Conservation (phyloP, 2,329 filamentous ascomycete species). For the Arthrinium puccinioides region DNA sequence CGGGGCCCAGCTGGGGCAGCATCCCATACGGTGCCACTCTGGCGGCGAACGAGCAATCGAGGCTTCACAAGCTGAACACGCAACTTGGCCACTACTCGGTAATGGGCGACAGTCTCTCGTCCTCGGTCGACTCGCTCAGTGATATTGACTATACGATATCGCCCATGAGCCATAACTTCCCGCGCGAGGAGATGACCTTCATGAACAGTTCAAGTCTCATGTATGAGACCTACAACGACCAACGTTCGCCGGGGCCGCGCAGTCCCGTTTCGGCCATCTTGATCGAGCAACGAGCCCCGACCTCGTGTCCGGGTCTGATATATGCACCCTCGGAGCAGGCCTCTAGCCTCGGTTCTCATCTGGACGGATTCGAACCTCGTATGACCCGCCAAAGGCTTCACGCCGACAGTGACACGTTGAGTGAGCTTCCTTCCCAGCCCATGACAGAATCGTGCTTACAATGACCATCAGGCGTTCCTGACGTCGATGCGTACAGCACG, state of each 20-base stretch:
- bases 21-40: conserved; percentile 39
- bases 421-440: conserved; percentile 35
- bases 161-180: conserved; percentile 45
- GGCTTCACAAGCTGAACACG: conserved; percentile 34
- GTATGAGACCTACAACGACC: conserved; percentile 48
- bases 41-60: conserved; percentile 27
- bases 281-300: conserved; percentile 49
- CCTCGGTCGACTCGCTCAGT: conserved; percentile 52
- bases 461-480: conserved; percentile 35
- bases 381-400: conserved; percentile 38
- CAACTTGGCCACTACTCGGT: conserved; percentile 7
- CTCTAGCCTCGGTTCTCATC: conserved; percentile 53
- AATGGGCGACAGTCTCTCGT: conserved; percentile 27
- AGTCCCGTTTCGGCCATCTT: conserved; percentile 49
- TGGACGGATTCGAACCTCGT: conserved; percentile 50
- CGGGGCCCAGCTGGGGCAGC: conserved; percentile 37
- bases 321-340: conserved; percentile 54
- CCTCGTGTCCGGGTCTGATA: conserved; percentile 53
- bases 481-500: conserved; percentile 44
- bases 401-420: conserved; percentile 48
- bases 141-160: conserved; percentile 53
- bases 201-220: conserved; percentile 48
- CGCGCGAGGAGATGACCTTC: conserved; percentile 48
- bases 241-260: conserved; percentile 46
- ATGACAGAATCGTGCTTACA: conserved; percentile 5